A percentile compares a stretch with the other conserved stretches of the same genome.
phyloP scores from a whole-genome alignment of 2,329 filamentous ascomycete species.

The Whalleya microplaca region DNA sequence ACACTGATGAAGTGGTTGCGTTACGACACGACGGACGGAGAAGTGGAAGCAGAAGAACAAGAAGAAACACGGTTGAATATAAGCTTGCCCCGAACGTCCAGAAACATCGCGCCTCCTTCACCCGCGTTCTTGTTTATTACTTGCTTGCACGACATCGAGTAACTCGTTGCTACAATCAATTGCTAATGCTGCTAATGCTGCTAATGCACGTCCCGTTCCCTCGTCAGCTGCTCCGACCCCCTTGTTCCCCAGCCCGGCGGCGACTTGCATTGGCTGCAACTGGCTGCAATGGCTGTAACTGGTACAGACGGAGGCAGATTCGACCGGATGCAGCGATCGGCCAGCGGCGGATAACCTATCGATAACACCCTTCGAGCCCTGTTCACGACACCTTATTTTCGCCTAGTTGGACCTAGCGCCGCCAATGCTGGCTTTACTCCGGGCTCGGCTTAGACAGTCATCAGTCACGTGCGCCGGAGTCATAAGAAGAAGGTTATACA shows the following conservation, averaged over 20 bases:
- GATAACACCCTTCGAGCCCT: constrained; percentile 5
- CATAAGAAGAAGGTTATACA: too few relatives aligned
- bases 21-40: neutral
- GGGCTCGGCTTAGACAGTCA: too few relatives aligned
- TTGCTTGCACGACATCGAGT: constrained; percentile 14
- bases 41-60: too few relatives aligned
- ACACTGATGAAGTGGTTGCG: neutral
- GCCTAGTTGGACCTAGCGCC: too few relatives aligned
- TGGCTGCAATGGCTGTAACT: neutral
- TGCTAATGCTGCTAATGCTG: too few relatives aligned
- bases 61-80: constrained; percentile 6
- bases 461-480: too few relatives aligned
- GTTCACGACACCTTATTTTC: too few relatives aligned
- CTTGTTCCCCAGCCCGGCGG: too few relatives aligned
- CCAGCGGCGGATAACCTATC: constrained; percentile 25
- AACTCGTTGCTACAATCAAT: too few relatives aligned
- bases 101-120: constrained; percentile 21
- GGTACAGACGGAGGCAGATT: neutral
- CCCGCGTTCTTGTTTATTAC: constrained; percentile 24
- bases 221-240: too few relatives aligned
- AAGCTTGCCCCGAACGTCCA: too few relatives aligned
- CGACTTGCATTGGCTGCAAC: constrained; percentile 4
- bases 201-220: constrained; percentile 8
- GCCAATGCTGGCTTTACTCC: too few relatives aligned
- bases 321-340: constrained; percentile 23